phyloP scores from a whole-genome alignment of 306 rosid genomes.

The Quercus aquifolioides region DNA sequence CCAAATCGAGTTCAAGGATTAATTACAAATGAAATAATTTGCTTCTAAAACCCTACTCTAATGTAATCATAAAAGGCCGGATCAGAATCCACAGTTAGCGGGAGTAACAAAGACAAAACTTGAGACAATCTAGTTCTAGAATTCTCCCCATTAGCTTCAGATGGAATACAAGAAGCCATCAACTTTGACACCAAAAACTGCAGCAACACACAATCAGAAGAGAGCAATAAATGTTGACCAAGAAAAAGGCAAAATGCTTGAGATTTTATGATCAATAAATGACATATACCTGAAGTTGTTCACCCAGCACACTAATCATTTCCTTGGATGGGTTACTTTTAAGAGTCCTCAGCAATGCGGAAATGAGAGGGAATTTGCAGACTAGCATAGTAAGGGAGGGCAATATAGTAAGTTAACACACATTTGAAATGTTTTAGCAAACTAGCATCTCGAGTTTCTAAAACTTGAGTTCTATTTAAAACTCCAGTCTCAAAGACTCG shows the following conservation, averaged over 20 bases:
- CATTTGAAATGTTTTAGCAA: no score
- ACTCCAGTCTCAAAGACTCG: no score
- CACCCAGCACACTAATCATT: slow-evolving; percentile 63
- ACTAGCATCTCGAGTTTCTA: no score
- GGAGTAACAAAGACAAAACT: slow-evolving; percentile 55
- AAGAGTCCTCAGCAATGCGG: slow-evolving; percentile 43
- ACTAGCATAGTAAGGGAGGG: background rate
- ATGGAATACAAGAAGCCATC: slow-evolving; percentile 71
- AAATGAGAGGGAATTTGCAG: slow-evolving; percentile 23
- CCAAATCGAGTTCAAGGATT: background rate
- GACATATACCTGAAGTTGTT: slow-evolving; percentile 71
- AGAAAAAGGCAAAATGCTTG: background rate
- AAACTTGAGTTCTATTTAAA: no score
- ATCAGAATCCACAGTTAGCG: slow-evolving; percentile 69
- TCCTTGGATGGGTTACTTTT: slow-evolving; percentile 46
- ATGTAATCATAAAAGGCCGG: slow-evolving; percentile 69
- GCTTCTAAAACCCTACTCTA: slow-evolving; percentile 49
- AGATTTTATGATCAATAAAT: background rate
- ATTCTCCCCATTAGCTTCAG: slow-evolving; percentile 41
- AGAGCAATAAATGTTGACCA: background rate
- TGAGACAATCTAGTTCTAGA: slow-evolving; percentile 41
- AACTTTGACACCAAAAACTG: slow-evolving; percentile 88
- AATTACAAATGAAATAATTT: slow-evolving; percentile 5
- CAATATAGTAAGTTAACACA: no score
- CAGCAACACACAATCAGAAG: slow-evolving; percentile 18